Evolutionary conservation across 2,329 filamentous ascomycete species (phyloP), one percentile per base, ranked within the genome.

Genomic region (Aspergillus tubingensis): DNA sequence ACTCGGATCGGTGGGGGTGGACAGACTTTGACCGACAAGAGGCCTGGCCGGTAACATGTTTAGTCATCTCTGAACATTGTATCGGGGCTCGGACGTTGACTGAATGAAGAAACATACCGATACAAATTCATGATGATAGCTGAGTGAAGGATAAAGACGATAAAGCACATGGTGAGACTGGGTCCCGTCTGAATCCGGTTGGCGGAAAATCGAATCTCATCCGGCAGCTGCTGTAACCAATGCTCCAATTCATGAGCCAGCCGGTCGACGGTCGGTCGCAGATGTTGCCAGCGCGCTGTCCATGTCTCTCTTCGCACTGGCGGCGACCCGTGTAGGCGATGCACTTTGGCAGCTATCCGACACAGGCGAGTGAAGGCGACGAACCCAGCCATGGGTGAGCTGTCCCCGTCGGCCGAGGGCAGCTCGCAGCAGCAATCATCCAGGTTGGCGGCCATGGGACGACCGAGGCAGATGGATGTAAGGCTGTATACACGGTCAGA

Each of bases 361-460:
- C 54, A 56, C n/a, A 56, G 54, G 3, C 41, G 54, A 8, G 54
- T 39, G 21, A 49, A 44, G 25, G 41, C 54, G 10, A 48, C 8
- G 10, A 48, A 56, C 10, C 54, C 54, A 7, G 54, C 23, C 54
- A 56, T 56, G 10, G 54, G 54, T 2, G 52, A 27, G 11, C 21
- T 30, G 27, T 56, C 48, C 0, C 39, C 30, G 8, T 38, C 47
- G 15, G 44, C 43, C 13, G 48, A 49, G 17, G 54, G 54, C 7
- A 56, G 54, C 5, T 56, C 54, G 25, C 54, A 56, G 43, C 54
- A 56, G 43, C 54, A 56, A 3, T 56, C 54, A 0, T 23, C 25
- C 13, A 48, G 6, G 4, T 49, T 41, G 8, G 54, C 21, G 10
- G 54, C 54, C 54, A 56, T 56, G 11, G 54, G 54, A 19, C 54